These are phyloP conservation scores for Hsuehochloa calcarea DNA, from an alignment of 176 grass and related monocot genomes.

Conservation along the genomic window DNA sequence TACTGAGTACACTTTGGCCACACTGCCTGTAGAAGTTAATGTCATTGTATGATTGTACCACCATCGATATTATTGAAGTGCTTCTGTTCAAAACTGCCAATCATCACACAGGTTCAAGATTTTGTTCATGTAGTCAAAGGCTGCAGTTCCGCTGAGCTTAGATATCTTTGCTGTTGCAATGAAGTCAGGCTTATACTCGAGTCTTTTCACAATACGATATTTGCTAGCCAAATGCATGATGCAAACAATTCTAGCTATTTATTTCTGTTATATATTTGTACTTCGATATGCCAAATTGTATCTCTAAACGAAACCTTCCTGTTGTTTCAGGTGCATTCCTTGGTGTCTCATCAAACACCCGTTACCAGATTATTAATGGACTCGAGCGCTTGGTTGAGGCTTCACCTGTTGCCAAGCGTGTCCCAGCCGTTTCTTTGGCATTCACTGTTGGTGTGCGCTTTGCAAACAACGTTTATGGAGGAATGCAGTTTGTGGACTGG, in stretches of 20 bases:
- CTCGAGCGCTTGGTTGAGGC: conserved; percentile 79
- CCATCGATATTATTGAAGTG: background rate
- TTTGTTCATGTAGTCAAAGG: background rate
- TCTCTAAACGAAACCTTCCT: conserved; percentile 31
- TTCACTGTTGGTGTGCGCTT: conserved; percentile 91
- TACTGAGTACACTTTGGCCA: background rate
- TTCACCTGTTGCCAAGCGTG: conserved; percentile 66
- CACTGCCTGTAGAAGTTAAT: background rate
- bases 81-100: background rate
- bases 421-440: conserved; percentile 71
- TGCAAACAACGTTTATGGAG: conserved; percentile 89
- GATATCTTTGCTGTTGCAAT: background rate
- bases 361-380: conserved; percentile 93
- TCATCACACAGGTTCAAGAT: background rate
- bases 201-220: background rate
- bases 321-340: conserved; percentile 77
- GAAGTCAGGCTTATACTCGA: background rate
- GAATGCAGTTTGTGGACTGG: conserved; percentile 98
- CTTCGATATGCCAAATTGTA: conserved; percentile 2
- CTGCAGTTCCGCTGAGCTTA: background rate
- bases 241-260: background rate
- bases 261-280: background rate
- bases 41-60: background rate
- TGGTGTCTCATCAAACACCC: conserved; percentile 83
- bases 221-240: background rate